Evolutionary conservation across 1,139 yeast species (phyloP), one percentile per base, ranked within the genome.

Genomic region (Nadsonia starkeyi-henricii): DNA sequence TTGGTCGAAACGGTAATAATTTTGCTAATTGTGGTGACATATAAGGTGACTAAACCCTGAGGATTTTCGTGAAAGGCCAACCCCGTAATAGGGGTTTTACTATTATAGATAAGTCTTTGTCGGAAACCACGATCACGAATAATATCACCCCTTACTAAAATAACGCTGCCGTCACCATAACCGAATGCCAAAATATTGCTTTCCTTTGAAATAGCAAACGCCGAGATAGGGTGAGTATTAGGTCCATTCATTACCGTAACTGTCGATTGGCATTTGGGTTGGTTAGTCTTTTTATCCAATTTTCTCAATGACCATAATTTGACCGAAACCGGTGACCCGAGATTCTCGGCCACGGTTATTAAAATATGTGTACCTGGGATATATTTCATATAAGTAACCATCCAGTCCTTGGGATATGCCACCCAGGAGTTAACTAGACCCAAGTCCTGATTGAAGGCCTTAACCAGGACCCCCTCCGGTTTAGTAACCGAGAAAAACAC

Each of bases 61-160:
- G 61, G 55, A 20, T 68, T 68, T 44, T 71, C 75, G 51, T 71
- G 69, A 55, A 83, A 77, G 39, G 75, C 71, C 1, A 91, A 65
- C 0, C 88, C 85, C 0, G 98, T 89, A 23, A 93, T 74, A 0
- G 97, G 95, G 2, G 62, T 59, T 26, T 68, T 65, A 18, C 79
- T 74, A 54, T 82, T 85, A 58, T 79, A 85, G 1, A 89, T 78
- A 0, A 82, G 64, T 37, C 97, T 69, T 59, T 89, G 97, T 54
- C 91, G 77, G 3, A 95, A 79, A 0, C 98, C 98, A 51, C 96
- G 67, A 59, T 93, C 99, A 55, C 91, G 77, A 2, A 85, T 58
- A 44, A 93, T 66, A 62, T 91, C 98, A 5, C 98, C 99, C 53
- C 97, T 67, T 0, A 89, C 77, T 2, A 89, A 67, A 5, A 89